phyloP scores from a whole-genome alignment of 2,329 filamentous ascomycete species.

The Penicillium sp. region DNA sequence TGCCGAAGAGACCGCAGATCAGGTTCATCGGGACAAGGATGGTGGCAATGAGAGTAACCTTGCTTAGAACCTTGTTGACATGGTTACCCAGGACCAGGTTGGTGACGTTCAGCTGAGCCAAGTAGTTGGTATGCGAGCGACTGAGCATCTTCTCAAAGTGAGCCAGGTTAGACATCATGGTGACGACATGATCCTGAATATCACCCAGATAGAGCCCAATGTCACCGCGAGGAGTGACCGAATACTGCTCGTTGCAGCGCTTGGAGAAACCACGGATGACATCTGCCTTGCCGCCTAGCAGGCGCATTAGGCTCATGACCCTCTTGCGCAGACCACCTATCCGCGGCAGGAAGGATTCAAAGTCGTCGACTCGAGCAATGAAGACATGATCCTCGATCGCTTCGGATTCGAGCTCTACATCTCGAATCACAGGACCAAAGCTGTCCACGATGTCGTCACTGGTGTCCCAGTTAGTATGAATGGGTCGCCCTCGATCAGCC shows the following conservation, averaged over 20 bases:
- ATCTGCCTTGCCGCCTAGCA: slow-evolving; percentile 95
- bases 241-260: slow-evolving; percentile 96
- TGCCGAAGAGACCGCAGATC: slow-evolving; percentile 63
- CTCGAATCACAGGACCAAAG: slow-evolving; percentile 84
- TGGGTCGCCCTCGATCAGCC: slow-evolving; percentile 24
- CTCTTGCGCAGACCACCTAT: slow-evolving; percentile 92
- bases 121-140: slow-evolving; percentile 90
- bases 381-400: slow-evolving; percentile 95
- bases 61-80: slow-evolving; percentile 85
- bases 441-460: slow-evolving; percentile 96
- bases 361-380: slow-evolving; percentile 84
- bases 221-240: slow-evolving; percentile 90
- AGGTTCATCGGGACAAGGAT: slow-evolving; percentile 96
- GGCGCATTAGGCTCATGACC: slow-evolving; percentile 86
- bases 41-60: slow-evolving; percentile 90
- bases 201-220: slow-evolving; percentile 95
- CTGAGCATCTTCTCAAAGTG: slow-evolving; percentile 98
- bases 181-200: slow-evolving; percentile 98
- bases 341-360: slow-evolving; percentile 76
- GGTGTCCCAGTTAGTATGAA: slow-evolving; percentile 9
- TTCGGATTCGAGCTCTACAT: slow-evolving; percentile 85
- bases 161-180: slow-evolving; percentile 93
- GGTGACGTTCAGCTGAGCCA: slow-evolving; percentile 90
- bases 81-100: slow-evolving; percentile 83
- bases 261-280: slow-evolving; percentile 97